Evolutionary conservation across 2,329 filamentous ascomycete genomes (phyloP).

Genomic region (Orbilia brochopaga): DNA sequence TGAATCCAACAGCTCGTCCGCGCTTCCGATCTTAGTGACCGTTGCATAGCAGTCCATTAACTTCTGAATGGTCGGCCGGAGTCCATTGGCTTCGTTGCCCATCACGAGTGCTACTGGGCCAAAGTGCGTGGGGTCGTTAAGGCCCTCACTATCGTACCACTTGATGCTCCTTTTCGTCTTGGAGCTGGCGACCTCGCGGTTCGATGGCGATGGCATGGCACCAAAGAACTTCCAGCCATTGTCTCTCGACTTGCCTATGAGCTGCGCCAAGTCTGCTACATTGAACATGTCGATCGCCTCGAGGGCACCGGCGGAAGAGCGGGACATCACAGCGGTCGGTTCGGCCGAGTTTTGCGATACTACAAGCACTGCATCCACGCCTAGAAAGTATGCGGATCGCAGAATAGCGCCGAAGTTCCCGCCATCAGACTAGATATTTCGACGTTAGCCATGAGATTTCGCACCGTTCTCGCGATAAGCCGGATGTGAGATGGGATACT

Average conservation of each 20-base stretch:
- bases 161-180: constrained; percentile 57
- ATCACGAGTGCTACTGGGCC: constrained; percentile 79
- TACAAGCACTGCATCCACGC: constrained; percentile 80
- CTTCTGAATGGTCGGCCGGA: constrained; percentile 69
- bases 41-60: constrained; percentile 69
- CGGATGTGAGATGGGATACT: too few relatives aligned
- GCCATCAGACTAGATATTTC: constrained; percentile 70
- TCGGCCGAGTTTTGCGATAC: constrained; percentile 73
- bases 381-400: constrained; percentile 87
- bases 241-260: constrained; percentile 71
- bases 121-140: constrained; percentile 63
- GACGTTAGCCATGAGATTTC: constrained; percentile 56
- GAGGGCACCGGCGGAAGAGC: constrained; percentile 84
- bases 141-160: constrained; percentile 61
- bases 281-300: constrained; percentile 78
- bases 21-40: constrained; percentile 66
- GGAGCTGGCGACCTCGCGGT: constrained; percentile 20
- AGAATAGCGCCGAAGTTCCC: constrained; percentile 90
- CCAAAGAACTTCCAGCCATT: constrained; percentile 85
- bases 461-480: too few relatives aligned
- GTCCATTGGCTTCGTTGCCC: constrained; percentile 78
- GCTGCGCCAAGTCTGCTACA: constrained; percentile 70
- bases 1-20: constrained; percentile 74
- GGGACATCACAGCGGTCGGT: constrained; percentile 77
- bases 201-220: constrained; percentile 65